These are phyloP conservation scores for Ephemerocybe angulata DNA, from an alignment of 768 basidiomycete genomes.

Conservation along the genomic window DNA sequence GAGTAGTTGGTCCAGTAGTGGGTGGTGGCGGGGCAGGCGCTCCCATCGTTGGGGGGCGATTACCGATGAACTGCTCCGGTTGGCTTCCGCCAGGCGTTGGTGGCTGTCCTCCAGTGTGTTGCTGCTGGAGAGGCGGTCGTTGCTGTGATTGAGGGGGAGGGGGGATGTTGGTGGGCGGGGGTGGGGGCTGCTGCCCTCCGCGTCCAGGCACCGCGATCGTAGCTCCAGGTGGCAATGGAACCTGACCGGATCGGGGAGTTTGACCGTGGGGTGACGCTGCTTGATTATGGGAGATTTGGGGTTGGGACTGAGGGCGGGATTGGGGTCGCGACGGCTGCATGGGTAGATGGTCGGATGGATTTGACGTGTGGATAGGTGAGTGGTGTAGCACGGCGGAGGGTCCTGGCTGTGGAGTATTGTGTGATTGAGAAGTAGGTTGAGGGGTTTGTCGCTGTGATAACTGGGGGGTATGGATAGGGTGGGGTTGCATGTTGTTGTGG, in stretches of 20 bases:
- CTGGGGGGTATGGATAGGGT: conserved; percentile 12
- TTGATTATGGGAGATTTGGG: not conserved
- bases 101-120: not conserved
- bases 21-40: no score
- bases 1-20: not conserved
- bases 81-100: not conserved
- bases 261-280: conserved; percentile 35
- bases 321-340: conserved; percentile 52
- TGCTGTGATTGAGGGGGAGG: conserved; percentile 17
- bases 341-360: conserved; percentile 42
- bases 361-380: conserved; percentile 21
- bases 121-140: conserved; percentile 11
- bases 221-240: conserved; percentile 10
- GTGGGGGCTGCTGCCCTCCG: conserved; percentile 13
- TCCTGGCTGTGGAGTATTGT: not conserved
- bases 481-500: not conserved
- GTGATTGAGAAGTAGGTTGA: conserved; percentile 16
- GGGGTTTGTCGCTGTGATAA: conserved; percentile 24
- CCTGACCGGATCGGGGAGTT: conserved; percentile 45
- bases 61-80: not conserved
- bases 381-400: conserved; percentile 35
- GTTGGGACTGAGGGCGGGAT: conserved; percentile 50
- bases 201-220: conserved; percentile 28
- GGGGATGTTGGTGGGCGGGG: not conserved
- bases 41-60: not conserved